A percentile compares a stretch with the other conserved stretches of the same genome.
phyloP scores from a whole-genome alignment of 2,329 filamentous ascomycete genomes.

The Beauveria scarabaeidicola region DNA sequence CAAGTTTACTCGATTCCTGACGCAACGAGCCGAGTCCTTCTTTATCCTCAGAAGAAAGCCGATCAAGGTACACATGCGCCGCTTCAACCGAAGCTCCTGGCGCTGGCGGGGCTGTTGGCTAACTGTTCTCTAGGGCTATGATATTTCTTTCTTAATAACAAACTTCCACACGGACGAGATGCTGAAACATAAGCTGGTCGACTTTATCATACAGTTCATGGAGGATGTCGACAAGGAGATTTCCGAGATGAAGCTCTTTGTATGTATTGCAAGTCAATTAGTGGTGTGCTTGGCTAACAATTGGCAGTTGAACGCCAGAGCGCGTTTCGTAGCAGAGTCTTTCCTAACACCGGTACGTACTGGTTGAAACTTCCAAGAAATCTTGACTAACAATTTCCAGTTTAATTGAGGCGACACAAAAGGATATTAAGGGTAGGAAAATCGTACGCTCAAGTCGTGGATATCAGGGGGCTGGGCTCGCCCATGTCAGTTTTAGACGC shows the following conservation, averaged over 20 bases:
- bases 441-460: not conserved
- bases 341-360: conserved; percentile 80
- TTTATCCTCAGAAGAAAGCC: conserved; percentile 94
- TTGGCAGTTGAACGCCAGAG: conserved; percentile 79
- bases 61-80: conserved; percentile 59
- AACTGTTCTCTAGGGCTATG: conserved; percentile 62
- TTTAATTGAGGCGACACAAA: conserved; percentile 7
- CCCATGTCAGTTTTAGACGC: not conserved
- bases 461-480: not conserved
- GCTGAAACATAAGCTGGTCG: conserved; percentile 97
- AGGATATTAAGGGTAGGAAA: conserved; percentile 1
- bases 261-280: conserved; percentile 39
- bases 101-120: conserved; percentile 16
- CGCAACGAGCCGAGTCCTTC: conserved; percentile 91
- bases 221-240: conserved; percentile 99
- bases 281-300: conserved; percentile 15
- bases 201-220: conserved; percentile 99
- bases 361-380: too few relatives aligned
- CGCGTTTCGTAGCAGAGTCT: conserved; percentile 95
- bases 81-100: not conserved
- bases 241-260: conserved; percentile 99
- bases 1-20: conserved; percentile 96
- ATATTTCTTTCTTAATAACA: conserved; percentile 97
- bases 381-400: not conserved
- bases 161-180: conserved; percentile 99